Evolutionary conservation across 1,284 basidiomycete species (phyloP), one percentile per base, ranked within the genome.

Genomic region (Tausonia pullulans): DNA sequence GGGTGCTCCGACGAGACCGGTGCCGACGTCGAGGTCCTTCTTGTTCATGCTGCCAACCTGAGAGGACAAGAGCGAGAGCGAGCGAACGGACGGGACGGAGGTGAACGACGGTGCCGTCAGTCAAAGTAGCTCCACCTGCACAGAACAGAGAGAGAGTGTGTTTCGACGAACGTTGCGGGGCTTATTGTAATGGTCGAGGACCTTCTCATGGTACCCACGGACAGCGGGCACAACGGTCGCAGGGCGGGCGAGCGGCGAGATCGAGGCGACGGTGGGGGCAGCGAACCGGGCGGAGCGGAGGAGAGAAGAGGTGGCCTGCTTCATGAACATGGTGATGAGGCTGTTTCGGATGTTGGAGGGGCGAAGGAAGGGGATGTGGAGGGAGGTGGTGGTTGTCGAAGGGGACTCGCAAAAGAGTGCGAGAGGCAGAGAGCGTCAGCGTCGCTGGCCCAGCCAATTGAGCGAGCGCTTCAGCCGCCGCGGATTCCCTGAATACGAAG

Each of bases 1-100:
- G 75, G 95, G 95, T 64, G 96, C 96, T 65, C 96, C 96, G 60
- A 99, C 96, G 62, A 99, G 87, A 58, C 96, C 96, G 67, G 95
- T 97, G 51, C 96, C 96, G 66, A 99, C 93, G 76, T 96, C 86
- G 50, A 81, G 70, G 74, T 97, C 93, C 70, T 82, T 84, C 80
- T 98, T 98, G 72, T 89, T 87, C 72, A 98, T 83, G 61, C 92
- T 96, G 67, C 95, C 95, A 61, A 98, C 93, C 91, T 96, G 72
- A 13, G 70, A 56, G 60, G 60, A 54, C 60, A 69, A 71, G 67
- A 65, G 27, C 27, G 27, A 27, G 27, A 27, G 73, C 77, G 83
- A 84, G 82, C 60, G 68, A 58, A 63, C 61, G 14, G n/a, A 41
- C 45, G 56, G 48, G 53, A 41, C 10, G 27, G 55, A 43, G 13